Base-by-base conservation (phyloP, 495 filamentous ascomycete genomes). In the Aspergillus saccharolyticus region DNA sequence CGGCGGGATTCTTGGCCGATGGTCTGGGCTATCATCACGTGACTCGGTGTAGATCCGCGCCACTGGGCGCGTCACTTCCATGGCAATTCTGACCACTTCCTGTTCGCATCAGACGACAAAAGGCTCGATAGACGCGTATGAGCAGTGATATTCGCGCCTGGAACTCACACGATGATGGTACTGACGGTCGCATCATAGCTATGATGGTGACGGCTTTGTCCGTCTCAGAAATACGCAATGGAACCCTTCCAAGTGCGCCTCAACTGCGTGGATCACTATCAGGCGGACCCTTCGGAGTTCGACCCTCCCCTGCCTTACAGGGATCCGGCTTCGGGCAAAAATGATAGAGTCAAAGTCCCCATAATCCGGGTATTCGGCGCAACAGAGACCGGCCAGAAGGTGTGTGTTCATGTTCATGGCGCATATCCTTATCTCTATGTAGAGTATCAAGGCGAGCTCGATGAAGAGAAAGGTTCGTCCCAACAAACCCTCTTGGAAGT, bases 371-470 rank as follows among this genome's bases (percentile, higher is more conserved):
- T 94, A 18, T 98, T 97, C 70, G 95, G 94, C 0, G 85, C 91
- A 4, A 96, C 94, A 2, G 95, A 97, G 70, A 89, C 91, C 0
- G 95, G 95, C 1, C 93, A 98, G 70, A 96, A 92, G 60, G 89
- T 97, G 16, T 97, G 94, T 74, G 91, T 90, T 20, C 94, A 98
- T 79, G 85, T 98, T 46, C 94, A 98, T 69, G 94, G 95, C 58
- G 93, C 86, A 25, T 91, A 97, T 65, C 94, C 95, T 4, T 98
- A 98, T 68, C 76, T 98, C 10, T 97, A 89, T 68, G 77, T 98
- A 59, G 84, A 94, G 70, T 97, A 98, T 71, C 78, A 82, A 33
- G 89, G 88, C 28, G 81, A 81, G 46, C 70, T 95, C 48, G 80
- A 78, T 9, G 72, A 78, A 30, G 81, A 87, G 52, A 80, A 84